phyloP scores from a whole-genome alignment of 2,329 filamentous ascomycete genomes.

The Amphichorda felina region DNA sequence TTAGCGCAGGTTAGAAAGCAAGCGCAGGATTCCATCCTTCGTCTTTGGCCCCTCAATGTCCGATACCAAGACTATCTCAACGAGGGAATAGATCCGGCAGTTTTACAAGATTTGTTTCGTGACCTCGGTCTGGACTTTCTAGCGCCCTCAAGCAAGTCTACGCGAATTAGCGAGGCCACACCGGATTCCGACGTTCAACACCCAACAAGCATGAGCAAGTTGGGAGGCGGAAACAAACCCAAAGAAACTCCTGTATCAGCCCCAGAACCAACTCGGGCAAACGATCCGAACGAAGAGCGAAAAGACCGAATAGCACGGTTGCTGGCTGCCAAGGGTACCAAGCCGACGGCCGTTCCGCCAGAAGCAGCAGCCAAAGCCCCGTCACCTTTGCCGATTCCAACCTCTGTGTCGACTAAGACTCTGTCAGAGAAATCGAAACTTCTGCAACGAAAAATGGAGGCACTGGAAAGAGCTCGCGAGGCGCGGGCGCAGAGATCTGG shows the following conservation, averaged over 20 bases:
- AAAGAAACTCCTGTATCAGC: neutral
- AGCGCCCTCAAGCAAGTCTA: neutral
- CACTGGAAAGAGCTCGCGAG: slow-evolving; percentile 49
- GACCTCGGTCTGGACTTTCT: slow-evolving; percentile 49
- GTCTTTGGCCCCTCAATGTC: slow-evolving; percentile 54
- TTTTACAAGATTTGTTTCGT: slow-evolving; percentile 54
- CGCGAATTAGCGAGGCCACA: neutral
- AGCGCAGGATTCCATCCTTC: slow-evolving; percentile 56
- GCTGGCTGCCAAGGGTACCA: slow-evolving; percentile 59
- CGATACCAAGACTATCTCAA: slow-evolving; percentile 61
- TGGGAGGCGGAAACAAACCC: neutral
- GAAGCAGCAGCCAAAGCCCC: slow-evolving; percentile 5
- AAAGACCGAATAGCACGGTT: slow-evolving; percentile 69
- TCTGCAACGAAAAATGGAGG: slow-evolving; percentile 68
- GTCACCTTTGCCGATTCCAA: slow-evolving; percentile 24
- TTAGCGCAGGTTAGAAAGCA: slow-evolving; percentile 35
- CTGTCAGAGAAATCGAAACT: slow-evolving; percentile 60
- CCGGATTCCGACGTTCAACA: no score
- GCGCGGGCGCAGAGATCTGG: slow-evolving; percentile 15
- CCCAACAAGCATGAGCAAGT: no score
- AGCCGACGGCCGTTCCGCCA: slow-evolving; percentile 16
- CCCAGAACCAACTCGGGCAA: neutral
- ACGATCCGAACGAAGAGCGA: slow-evolving; percentile 40
- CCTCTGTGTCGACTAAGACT: slow-evolving; percentile 9
- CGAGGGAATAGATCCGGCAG: slow-evolving; percentile 54